These are phyloP conservation scores for Leishmania amazonensis DNA, from an alignment of 208 protist species.

Conservation along the genomic window DNA sequence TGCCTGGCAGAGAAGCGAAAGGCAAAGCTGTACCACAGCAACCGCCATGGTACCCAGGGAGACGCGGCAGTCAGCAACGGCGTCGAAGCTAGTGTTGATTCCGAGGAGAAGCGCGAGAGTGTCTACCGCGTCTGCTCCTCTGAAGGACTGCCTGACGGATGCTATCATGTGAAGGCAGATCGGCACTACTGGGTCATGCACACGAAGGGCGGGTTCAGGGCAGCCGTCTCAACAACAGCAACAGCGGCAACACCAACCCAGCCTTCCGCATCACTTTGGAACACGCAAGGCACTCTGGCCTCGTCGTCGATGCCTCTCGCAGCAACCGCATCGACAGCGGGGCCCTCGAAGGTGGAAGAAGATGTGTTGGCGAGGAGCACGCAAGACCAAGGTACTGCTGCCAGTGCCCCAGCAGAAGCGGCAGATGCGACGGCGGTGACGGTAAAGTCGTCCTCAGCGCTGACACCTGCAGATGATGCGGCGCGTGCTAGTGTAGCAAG, in stretches of 20 bases:
- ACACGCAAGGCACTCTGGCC: neutral
- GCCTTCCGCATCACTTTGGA: neutral
- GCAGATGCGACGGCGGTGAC: neutral
- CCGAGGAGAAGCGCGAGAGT: constrained; percentile 12
- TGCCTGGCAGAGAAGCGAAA: constrained; percentile 43
- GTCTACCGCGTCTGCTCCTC: constrained; percentile 33
- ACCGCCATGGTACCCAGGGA: neutral
- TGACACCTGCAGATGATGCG: neutral
- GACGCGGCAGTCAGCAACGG: neutral
- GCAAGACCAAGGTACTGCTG: neutral
- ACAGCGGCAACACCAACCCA: neutral
- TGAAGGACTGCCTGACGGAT: constrained; percentile 37
- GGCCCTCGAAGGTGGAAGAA: neutral
- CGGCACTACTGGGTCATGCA: constrained; percentile 48
- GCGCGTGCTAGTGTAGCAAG: neutral
- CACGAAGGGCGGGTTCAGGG: constrained; percentile 1
- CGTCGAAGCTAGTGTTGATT: neutral
- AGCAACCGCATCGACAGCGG: neutral
- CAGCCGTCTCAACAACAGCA: neutral
- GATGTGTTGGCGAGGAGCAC: neutral
- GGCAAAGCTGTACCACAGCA: neutral
- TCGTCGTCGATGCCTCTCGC: neutral
- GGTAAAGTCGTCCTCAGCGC: neutral
- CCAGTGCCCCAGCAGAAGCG: neutral
- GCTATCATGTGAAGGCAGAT: constrained; percentile 39